Percentiles rank a stretch among this genome's conserved stretches.
Conservation (phyloP, 2,329 filamentous ascomycete species). For the Aspergillus oerlinghausenensis region DNA sequence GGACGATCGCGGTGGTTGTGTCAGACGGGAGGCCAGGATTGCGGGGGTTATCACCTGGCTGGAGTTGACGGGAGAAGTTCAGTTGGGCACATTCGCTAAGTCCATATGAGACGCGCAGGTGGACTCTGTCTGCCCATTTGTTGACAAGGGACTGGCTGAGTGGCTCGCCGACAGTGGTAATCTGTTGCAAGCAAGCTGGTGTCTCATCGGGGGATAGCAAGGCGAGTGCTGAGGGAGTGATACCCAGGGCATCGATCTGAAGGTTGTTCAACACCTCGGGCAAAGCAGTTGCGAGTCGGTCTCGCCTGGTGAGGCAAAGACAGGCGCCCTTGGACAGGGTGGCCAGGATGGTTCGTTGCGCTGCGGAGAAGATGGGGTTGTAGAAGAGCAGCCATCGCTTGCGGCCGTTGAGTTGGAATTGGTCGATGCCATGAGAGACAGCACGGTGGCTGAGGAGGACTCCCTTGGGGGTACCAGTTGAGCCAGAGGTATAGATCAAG, state of each 20-base stretch:
- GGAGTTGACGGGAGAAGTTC: background rate
- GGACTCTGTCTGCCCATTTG: background rate
- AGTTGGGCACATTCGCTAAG: background rate
- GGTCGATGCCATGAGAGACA: conserved; percentile 19
- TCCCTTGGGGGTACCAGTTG: conserved; percentile 47
- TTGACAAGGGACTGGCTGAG: background rate
- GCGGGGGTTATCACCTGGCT: background rate
- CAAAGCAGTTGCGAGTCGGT: background rate
- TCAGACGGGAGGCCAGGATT: background rate
- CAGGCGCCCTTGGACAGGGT: background rate
- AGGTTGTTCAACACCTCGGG: background rate
- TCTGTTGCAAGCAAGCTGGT: background rate
- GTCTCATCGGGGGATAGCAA: background rate
- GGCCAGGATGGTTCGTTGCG: background rate
- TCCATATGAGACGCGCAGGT: background rate
- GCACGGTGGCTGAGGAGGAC: conserved; percentile 24
- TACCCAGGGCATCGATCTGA: background rate
- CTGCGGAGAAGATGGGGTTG: background rate
- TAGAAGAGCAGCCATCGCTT: background rate
- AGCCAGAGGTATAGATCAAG: conserved; percentile 47
- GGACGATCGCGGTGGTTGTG: background rate
- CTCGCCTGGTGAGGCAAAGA: background rate
- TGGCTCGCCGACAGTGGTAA: background rate
- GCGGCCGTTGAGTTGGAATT: conserved; percentile 17
- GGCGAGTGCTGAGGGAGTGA: background rate